Conservation (phyloP, 441 rosid species). For the Croton setiger region DNA sequence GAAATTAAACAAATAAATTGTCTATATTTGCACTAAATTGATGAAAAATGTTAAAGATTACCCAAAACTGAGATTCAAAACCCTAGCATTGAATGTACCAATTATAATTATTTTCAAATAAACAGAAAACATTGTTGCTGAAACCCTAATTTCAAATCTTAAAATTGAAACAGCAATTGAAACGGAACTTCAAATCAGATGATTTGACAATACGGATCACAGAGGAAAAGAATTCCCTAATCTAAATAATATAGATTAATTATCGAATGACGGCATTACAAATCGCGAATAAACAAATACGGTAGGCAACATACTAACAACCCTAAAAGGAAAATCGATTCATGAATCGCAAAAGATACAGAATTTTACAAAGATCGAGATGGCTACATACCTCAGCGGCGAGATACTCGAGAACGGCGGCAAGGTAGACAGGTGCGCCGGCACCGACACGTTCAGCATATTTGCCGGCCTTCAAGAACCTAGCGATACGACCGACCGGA, state of each 20-base stretch:
- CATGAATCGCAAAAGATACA: neutral
- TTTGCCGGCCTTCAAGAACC: slow-evolving; percentile 94
- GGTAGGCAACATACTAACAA: neutral
- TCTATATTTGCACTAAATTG: too few species aligned
- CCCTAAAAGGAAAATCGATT: slow-evolving; percentile 21
- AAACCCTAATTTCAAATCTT: too few species aligned
- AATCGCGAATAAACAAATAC: neutral
- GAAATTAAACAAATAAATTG: too few species aligned
- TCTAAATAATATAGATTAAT: neutral
- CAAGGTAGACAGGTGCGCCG: slow-evolving; percentile 94
- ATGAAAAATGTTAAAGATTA: too few species aligned
- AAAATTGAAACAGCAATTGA: too few species aligned
- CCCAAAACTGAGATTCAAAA: too few species aligned
- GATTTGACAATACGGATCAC: too few species aligned
- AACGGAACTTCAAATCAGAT: too few species aligned
- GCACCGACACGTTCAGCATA: slow-evolving; percentile 98
- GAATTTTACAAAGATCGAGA: neutral
- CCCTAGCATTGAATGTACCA: too few species aligned
- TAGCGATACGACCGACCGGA: slow-evolving; percentile 92
- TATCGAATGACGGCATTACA: neutral
- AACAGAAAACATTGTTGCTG: too few species aligned
- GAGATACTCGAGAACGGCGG: slow-evolving; percentile 87
- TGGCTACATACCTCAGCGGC: slow-evolving; percentile 66
- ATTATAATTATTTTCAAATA: too few species aligned
- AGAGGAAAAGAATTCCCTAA: neutral